Conservation (phyloP, 352 stramenopile species). For the Halophytophthora batemanensis region DNA sequence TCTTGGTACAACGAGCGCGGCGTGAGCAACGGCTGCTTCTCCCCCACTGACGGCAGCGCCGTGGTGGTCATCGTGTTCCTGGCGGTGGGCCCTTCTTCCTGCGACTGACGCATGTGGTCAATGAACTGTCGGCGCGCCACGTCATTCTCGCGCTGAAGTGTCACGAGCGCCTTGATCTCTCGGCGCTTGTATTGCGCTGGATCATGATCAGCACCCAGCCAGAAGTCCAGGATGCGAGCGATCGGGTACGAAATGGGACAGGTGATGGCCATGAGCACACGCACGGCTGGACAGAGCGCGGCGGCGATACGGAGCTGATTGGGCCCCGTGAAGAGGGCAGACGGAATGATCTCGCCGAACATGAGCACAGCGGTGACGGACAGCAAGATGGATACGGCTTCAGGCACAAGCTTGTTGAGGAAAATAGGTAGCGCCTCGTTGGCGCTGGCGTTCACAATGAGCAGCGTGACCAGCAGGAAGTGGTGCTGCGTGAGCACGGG, state of each 20-base stretch:
- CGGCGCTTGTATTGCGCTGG: slow-evolving; percentile 83
- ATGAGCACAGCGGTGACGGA: slow-evolving; percentile 94
- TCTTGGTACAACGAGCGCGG: slow-evolving; percentile 37
- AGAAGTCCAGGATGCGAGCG: slow-evolving; percentile 86
- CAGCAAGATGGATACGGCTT: slow-evolving; percentile 91
- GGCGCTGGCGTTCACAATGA: slow-evolving; percentile 92
- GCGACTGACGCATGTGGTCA: slow-evolving; percentile 34
- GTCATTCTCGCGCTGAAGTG: slow-evolving; percentile 62
- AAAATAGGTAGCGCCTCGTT: slow-evolving; percentile 95
- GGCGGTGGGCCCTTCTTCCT: slow-evolving; percentile 15
- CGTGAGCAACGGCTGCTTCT: slow-evolving; percentile 30
- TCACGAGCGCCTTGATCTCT: slow-evolving; percentile 88
- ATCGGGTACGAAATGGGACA: slow-evolving; percentile 91
- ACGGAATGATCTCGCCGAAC: slow-evolving; percentile 97
- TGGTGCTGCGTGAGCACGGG: slow-evolving; percentile 91
- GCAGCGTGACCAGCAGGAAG: slow-evolving; percentile 92
- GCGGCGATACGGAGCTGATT: slow-evolving; percentile 90
- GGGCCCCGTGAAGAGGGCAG: slow-evolving; percentile 93
- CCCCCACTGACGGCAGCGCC: slow-evolving; percentile 27
- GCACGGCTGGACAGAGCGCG: slow-evolving; percentile 80
- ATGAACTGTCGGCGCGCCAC: slow-evolving; percentile 30
- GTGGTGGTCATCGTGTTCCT: slow-evolving; percentile 19
- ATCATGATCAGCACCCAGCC: slow-evolving; percentile 79
- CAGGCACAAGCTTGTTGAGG: slow-evolving; percentile 86
- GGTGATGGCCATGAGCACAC: slow-evolving; percentile 82